phyloP scores from a whole-genome alignment of 108 stramenopile genomes.

The Ochromonas danica region DNA sequence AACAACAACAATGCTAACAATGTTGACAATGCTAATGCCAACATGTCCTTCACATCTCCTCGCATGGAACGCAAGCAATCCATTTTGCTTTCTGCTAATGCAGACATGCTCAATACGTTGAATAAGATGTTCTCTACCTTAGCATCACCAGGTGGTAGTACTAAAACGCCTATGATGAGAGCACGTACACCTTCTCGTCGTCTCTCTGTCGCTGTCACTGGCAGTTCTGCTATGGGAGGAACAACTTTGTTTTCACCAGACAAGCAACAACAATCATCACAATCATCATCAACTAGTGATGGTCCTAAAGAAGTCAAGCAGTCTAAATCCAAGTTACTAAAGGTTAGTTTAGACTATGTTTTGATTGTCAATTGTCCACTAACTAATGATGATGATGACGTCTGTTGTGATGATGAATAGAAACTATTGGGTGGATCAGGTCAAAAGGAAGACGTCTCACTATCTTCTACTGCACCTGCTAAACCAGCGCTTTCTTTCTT shows the following conservation, averaged over 20 bases:
- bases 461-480: too few relatives aligned
- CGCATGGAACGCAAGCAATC: background rate
- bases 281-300: background rate
- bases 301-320: conserved; percentile 4
- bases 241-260: background rate
- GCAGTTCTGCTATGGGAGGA: background rate
- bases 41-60: background rate
- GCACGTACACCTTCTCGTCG: background rate
- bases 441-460: too few relatives aligned
- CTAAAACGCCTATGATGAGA: background rate
- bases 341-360: background rate
- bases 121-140: conserved; percentile 11
- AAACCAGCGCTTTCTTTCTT: background rate
- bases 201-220: background rate
- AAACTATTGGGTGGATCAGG: too few relatives aligned
- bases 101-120: background rate
- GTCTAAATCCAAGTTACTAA: background rate
- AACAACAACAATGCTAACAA: background rate
- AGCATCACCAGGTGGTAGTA: background rate
- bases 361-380: background rate
- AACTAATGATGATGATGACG: too few relatives aligned
- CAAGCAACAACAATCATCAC: background rate
- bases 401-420: too few relatives aligned
- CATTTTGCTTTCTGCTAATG: background rate
- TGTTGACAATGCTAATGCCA: background rate